These are phyloP conservation scores for Zizania palustris DNA, from an alignment of 202 grass and related monocot genomes.

Conservation along the genomic window DNA sequence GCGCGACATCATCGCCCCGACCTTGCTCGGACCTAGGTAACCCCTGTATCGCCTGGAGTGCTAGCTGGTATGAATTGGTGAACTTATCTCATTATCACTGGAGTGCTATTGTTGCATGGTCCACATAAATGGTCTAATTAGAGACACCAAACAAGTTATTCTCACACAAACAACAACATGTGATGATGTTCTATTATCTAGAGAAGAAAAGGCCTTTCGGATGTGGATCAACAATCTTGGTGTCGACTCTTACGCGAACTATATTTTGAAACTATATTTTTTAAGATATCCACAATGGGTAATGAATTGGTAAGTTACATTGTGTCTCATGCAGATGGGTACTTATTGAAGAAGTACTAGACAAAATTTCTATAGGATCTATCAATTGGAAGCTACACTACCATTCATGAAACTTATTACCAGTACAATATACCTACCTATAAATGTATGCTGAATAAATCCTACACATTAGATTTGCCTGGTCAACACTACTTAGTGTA, in stretches of 20 bases:
- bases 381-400: slow-evolving; percentile 91
- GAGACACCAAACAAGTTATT: slow-evolving; percentile 67
- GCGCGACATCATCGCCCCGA: no score
- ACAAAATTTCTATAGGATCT: slow-evolving; percentile 91
- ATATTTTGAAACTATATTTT: slow-evolving; percentile 96
- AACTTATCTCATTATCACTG: no score
- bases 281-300: slow-evolving; percentile 97
- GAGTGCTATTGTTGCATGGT: no score
- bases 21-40: no score
- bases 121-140: slow-evolving; percentile 94
- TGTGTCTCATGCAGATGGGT: slow-evolving; percentile 76
- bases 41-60: no score
- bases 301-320: slow-evolving; percentile 29
- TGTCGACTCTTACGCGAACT: slow-evolving; percentile 84
- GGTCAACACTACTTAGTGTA: no score
- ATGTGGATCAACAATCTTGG: slow-evolving; percentile 99
- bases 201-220: slow-evolving; percentile 95
- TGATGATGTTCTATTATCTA: slow-evolving; percentile 88
- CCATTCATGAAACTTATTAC: slow-evolving; percentile 81
- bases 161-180: slow-evolving; percentile 59
- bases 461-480: slow-evolving; percentile 9
- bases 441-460: not conserved
- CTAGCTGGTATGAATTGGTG: no score
- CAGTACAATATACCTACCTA: not conserved
- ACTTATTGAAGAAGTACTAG: slow-evolving; percentile 98